Base-by-base conservation (phyloP, 2,329 filamentous ascomycete genomes). In the Fusarium stilboides region DNA sequence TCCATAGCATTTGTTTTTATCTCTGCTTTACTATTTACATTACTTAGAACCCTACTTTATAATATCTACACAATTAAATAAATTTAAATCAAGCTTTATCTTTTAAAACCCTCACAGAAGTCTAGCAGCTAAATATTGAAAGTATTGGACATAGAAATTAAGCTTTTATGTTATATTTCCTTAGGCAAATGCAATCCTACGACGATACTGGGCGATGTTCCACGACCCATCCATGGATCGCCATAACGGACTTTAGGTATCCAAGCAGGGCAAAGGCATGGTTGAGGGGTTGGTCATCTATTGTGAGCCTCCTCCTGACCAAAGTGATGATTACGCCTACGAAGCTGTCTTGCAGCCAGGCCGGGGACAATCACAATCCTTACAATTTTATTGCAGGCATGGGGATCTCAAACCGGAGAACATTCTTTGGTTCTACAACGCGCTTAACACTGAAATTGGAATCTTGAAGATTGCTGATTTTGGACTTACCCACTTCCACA, bases 391-490 rank as follows among this genome's bases (percentile, higher is more conserved):
- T 17, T 33, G 42, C 12, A 36, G 42, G 24, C 42, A 55, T n/a
- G 42, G 42, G 4, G 42, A 55, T 20, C 46, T 40, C 8, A 55
- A 55, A 10, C 42, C n/a, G 37, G 52, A 55, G 42, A 55, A 55
- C 14, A 55, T 55, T 7, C 52, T 55, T 20, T 55, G 42, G 52
- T 55, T 55, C n/a, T 7, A 22, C 5, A 55, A 55, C 22, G 42
- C 40, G 12, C 42, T 31, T 12, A 55, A 55, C n/a, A 46, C 52
- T 28, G 33, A 55, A 5, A 55, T 46, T 13, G 42, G 33, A 6
- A 31, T 46, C n/a, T 46, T 46, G 22, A 31, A 55, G 42, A 55
- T 55, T n/a, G 52, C 52, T 28, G 42, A 55, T 28, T 39, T 55
- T 46, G 42, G 42, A n/a, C 42, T 55, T n/a, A 55, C 33, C 0